These are phyloP conservation scores for Colletotrichum lini DNA, from an alignment of 2,329 filamentous ascomycete species.

Conservation along the genomic window DNA sequence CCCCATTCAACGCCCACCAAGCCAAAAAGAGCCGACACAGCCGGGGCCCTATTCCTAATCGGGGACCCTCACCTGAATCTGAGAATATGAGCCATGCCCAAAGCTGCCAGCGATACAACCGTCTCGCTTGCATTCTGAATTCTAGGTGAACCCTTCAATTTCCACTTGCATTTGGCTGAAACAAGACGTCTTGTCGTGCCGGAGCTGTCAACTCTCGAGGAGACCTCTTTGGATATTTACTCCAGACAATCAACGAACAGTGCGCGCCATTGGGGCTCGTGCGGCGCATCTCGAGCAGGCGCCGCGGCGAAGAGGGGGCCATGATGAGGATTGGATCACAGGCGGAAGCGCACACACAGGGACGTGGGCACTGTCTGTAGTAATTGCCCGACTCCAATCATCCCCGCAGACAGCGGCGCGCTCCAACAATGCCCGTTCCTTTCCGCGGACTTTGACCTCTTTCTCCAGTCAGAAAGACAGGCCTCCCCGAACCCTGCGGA, in stretches of 20 bases:
- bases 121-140: not conserved
- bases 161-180: constrained; percentile 38
- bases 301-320: constrained; percentile 3
- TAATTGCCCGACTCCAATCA: constrained; percentile 14
- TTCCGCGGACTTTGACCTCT: not conserved
- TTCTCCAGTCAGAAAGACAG: not conserved
- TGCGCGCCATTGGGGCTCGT: constrained; percentile 22
- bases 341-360: not conserved
- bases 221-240: constrained; percentile 1
- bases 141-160: constrained; percentile 30
- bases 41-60: constrained; percentile 37
- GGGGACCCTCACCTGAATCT: constrained; percentile 45
- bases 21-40: constrained; percentile 26
- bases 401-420: constrained; percentile 17
- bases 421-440: constrained; percentile 7
- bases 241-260: constrained; percentile 10
- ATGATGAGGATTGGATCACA: constrained; percentile 12
- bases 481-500: constrained; percentile 2
- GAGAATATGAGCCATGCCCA: constrained; percentile 43
- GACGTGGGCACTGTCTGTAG: not conserved
- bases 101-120: constrained; percentile 31
- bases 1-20: constrained; percentile 25
- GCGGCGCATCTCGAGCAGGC: constrained; percentile 2
- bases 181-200: constrained; percentile 11
- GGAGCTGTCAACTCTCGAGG: constrained; percentile 13